A percentile compares a stretch with the other conserved stretches of the same genome.
phyloP scores from a whole-genome alignment of 768 basidiomycete genomes.

The Fomitopsis serialis region DNA sequence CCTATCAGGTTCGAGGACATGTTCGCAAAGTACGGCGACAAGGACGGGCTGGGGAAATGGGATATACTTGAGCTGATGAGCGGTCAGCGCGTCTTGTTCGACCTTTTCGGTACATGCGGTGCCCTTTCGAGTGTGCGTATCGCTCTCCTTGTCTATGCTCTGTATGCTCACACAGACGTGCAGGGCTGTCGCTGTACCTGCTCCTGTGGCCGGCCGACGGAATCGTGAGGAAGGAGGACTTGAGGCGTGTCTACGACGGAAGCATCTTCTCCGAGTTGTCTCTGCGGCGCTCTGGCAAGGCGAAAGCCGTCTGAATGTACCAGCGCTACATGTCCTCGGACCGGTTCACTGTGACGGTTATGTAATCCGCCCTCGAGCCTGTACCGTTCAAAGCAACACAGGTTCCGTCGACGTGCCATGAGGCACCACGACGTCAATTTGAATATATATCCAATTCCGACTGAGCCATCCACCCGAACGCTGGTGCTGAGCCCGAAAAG shows the following conservation, averaged over 20 bases:
- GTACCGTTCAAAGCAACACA: too few species aligned
- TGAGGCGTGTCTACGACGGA: constrained; percentile 37
- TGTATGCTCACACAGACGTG: neutral
- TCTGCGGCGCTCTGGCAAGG: constrained; percentile 13
- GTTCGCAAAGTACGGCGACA: constrained; percentile 32
- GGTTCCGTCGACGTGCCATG: too few species aligned
- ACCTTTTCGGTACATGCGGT: constrained; percentile 32
- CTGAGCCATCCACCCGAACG: too few species aligned
- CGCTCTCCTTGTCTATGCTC: neutral
- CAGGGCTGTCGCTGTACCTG: constrained; percentile 31
- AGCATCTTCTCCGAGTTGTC: constrained; percentile 31
- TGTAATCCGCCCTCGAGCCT: too few species aligned
- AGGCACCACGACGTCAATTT: too few species aligned
- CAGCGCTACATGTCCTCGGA: too few species aligned
- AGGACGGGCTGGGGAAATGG: constrained; percentile 20
- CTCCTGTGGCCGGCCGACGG: constrained; percentile 37
- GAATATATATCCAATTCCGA: too few species aligned
- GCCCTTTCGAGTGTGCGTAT: constrained; percentile 30
- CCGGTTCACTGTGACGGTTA: too few species aligned
- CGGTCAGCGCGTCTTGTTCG: constrained; percentile 31
- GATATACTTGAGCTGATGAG: constrained; percentile 28
- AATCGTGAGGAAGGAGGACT: constrained; percentile 35
- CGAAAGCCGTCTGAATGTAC: constrained; percentile 2
- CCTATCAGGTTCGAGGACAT: constrained; percentile 33
- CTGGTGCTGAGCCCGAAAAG: neutral